A percentile compares a stretch with the other conserved stretches of the same genome.
Evolutionary conservation across 2,329 filamentous ascomycete genomes (phyloP).

Genomic region (Chalaropsis thielavioides): DNA sequence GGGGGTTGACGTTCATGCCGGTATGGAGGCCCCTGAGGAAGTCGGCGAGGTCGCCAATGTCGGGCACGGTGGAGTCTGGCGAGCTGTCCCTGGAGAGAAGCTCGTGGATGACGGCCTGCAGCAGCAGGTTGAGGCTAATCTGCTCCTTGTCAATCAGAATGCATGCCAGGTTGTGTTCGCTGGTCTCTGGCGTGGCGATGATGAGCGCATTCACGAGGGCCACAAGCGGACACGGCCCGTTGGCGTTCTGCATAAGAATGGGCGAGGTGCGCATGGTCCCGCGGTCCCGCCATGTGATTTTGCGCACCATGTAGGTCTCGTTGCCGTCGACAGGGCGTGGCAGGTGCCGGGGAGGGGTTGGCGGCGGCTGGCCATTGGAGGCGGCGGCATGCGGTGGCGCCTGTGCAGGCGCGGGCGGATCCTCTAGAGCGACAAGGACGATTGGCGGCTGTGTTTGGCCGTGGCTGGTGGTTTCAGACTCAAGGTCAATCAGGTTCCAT

Average conservation of each 20-base stretch:
- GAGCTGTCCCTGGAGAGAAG: conserved; percentile 64
- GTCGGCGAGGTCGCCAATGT: conserved; percentile 72
- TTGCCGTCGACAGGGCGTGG: conserved; percentile 22
- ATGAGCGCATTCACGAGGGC: conserved; percentile 87
- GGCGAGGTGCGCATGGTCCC: conserved; percentile 63
- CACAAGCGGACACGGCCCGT: conserved; percentile 85
- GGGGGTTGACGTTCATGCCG: conserved; percentile 95
- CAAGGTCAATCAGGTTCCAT: conserved; percentile 37
- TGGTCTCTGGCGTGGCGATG: conserved; percentile 53
- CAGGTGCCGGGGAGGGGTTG: conserved; percentile 16
- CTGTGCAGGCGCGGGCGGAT: background rate
- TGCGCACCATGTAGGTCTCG: conserved; percentile 88
- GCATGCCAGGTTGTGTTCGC: background rate
- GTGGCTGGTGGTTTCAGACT: background rate
- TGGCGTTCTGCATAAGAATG: conserved; percentile 81
- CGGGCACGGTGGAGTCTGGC: conserved; percentile 53
- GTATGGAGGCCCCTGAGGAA: conserved; percentile 85
- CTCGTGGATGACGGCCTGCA: conserved; percentile 87
- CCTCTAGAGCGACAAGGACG: background rate
- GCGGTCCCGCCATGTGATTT: conserved; percentile 69
- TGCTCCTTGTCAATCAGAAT: conserved; percentile 69
- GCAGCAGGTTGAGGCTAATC: conserved; percentile 68
- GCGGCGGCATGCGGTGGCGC: background rate
- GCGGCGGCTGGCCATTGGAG: background rate
- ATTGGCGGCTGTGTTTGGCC: background rate